phyloP scores from a whole-genome alignment of 495 filamentous ascomycete genomes.

The Aspergillus olivimuriae region DNA sequence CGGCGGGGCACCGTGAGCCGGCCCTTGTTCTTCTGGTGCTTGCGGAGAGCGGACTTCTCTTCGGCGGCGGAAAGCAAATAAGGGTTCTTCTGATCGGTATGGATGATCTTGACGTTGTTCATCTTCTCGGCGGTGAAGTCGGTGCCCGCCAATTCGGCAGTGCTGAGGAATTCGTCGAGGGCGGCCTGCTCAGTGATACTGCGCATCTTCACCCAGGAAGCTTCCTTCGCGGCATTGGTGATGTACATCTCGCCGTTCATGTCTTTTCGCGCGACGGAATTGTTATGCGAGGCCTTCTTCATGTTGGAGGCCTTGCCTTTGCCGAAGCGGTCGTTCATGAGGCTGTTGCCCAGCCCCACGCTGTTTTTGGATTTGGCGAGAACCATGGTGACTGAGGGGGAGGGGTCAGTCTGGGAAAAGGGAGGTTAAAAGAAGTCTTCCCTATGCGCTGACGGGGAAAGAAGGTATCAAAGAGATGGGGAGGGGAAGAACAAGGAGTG shows the following conservation, averaged over 20 bases:
- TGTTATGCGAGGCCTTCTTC: conserved; percentile 61
- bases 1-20: conserved; percentile 84
- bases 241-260: conserved; percentile 41
- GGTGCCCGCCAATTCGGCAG: conserved; percentile 91
- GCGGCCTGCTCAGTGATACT: conserved; percentile 96
- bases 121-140: conserved; percentile 99
- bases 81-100: conserved; percentile 89
- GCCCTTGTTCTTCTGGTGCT: conserved; percentile 71
- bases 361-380: conserved; percentile 91
- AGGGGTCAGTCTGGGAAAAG: conserved; percentile 13
- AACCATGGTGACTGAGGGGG: conserved; percentile 59
- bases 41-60: conserved; percentile 67
- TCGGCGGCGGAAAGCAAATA: conserved; percentile 87
- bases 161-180: conserved; percentile 78
- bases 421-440: conserved; percentile 24
- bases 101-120: conserved; percentile 97
- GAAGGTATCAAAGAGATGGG: conserved; percentile 3
- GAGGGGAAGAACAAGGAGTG: conserved; percentile 4
- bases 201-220: conserved; percentile 75
- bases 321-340: conserved; percentile 92
- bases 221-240: conserved; percentile 42
- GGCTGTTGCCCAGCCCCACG: conserved; percentile 84
- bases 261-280: conserved; percentile 37
- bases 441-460: conserved; percentile 20
- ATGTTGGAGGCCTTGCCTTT: conserved; percentile 75